A percentile compares a stretch with the other conserved stretches of the same genome.
These are phyloP conservation scores for Botrytis aclada DNA, from an alignment of 2,329 filamentous ascomycete genomes.

Conservation along the genomic window DNA sequence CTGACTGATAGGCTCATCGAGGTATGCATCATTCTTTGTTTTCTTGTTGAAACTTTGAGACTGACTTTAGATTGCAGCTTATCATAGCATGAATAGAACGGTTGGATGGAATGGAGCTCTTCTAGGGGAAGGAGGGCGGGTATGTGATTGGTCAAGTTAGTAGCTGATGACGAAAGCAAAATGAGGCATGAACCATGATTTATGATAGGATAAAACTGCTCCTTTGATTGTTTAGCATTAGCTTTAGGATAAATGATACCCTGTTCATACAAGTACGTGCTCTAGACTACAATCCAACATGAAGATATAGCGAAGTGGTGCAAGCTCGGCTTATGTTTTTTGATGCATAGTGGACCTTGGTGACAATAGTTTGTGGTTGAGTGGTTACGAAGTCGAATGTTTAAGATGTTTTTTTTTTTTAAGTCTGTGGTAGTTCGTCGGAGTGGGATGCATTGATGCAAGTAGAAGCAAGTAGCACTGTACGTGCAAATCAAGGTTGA, in stretches of 20 bases:
- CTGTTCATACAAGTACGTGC: conserved; percentile 6
- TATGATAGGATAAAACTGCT: conserved; percentile 12
- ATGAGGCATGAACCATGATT: conserved; percentile 13
- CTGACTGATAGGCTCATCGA: conserved; percentile 36
- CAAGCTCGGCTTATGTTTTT: neutral
- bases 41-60: neutral
- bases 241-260: conserved; percentile 18
- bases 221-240: conserved; percentile 8
- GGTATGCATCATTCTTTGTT: conserved; percentile 24
- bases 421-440: neutral
- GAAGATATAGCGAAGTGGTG: neutral
- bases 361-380: neutral
- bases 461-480: neutral
- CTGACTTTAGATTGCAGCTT: conserved; percentile 19
- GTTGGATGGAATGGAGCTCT: neutral
- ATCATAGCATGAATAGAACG: conserved; percentile 20
- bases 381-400: neutral
- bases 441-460: neutral
- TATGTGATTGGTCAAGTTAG: neutral
- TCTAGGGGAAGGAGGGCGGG: neutral
- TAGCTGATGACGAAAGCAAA: neutral
- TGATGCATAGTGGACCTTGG: neutral
- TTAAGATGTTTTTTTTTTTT: too few species aligned
- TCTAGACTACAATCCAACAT: neutral
- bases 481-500: neutral